Evolutionary conservation across 1,284 basidiomycete species (phyloP).

Genomic region (Rhodotorula sp.): DNA sequence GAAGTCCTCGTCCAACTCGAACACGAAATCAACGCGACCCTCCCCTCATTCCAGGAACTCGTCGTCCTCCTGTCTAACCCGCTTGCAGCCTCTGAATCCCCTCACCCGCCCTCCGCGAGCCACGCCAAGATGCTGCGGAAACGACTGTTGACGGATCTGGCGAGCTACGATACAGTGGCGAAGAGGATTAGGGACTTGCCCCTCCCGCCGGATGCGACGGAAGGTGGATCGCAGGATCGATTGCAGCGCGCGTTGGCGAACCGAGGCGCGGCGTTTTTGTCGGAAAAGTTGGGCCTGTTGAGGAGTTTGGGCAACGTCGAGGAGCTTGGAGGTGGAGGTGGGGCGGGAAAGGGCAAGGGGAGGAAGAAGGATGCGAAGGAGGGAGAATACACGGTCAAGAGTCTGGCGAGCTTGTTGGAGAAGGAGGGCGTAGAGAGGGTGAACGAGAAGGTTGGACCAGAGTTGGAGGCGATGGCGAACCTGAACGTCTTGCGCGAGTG

Average conservation of each 20-base stretch:
- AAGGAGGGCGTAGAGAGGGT: conserved; percentile 23
- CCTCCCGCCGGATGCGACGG: conserved; percentile 49
- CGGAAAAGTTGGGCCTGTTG: conserved; percentile 81
- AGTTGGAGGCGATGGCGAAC: conserved; percentile 28
- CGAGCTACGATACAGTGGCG: conserved; percentile 74
- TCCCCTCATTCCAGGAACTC: conserved; percentile 71
- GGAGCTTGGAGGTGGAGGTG: conserved; percentile 15
- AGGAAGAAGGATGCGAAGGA: background rate
- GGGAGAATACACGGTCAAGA: conserved; percentile 23
- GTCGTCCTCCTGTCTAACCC: conserved; percentile 56
- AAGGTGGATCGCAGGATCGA: conserved; percentile 72
- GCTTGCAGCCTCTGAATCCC: background rate
- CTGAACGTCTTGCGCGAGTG: conserved; percentile 43
- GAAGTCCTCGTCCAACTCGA: conserved; percentile 74
- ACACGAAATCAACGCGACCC: conserved; percentile 65
- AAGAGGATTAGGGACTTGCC: conserved; percentile 77
- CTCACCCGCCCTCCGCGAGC: conserved; percentile 12
- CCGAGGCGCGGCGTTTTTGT: conserved; percentile 75
- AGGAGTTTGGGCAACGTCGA: conserved; percentile 54
- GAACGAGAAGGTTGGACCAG: conserved; percentile 20
- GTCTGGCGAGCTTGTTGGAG: conserved; percentile 27
- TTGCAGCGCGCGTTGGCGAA: conserved; percentile 78
- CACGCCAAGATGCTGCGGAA: conserved; percentile 36
- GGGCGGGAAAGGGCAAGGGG: conserved; percentile 1
- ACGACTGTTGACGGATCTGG: conserved; percentile 44